phyloP scores from a whole-genome alignment of 805 yeast genomes.

The Kazachstania africana region DNA sequence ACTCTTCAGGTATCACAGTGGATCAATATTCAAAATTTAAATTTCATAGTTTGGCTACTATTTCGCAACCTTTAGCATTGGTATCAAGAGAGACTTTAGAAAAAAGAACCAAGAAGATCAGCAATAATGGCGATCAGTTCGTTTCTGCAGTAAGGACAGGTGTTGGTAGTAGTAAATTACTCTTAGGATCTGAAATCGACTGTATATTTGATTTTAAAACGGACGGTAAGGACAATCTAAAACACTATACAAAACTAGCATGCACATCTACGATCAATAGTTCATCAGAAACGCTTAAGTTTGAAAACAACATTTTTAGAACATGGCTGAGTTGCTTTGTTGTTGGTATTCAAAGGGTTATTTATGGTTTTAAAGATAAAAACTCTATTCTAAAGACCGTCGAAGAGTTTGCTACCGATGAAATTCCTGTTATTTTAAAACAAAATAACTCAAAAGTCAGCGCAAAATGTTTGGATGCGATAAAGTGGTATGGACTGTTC shows the following conservation, averaged over 20 bases:
- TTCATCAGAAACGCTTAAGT: conserved; percentile 45
- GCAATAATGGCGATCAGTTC: conserved; percentile 67
- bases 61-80: conserved; percentile 65
- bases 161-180: conserved; percentile 55
- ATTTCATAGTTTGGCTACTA: conserved; percentile 69
- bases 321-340: conserved; percentile 94
- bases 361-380: conserved; percentile 82
- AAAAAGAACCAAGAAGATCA: conserved; percentile 43
- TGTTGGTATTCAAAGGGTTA: conserved; percentile 68
- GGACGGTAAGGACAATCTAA: conserved; percentile 35
- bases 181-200: conserved; percentile 86
- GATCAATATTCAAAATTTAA: conserved; percentile 62
- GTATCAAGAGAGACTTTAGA: conserved; percentile 59
- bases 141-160: conserved; percentile 76
- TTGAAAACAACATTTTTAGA: conserved; percentile 65
- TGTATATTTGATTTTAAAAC: conserved; percentile 71
- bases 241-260: conserved; percentile 79
- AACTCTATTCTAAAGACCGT: conserved; percentile 48
- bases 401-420: conserved; percentile 68
- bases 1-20: conserved; percentile 23
- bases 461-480: conserved; percentile 64
- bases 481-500: conserved; percentile 79
- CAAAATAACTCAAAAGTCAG: conserved; percentile 29
- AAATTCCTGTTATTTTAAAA: conserved; percentile 61
- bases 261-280: conserved; percentile 48